A percentile compares a stretch with the other conserved stretches of the same genome.
Evolutionary conservation across 2,329 filamentous ascomycete species (phyloP).

Genomic region (Fusarium subtropicale): DNA sequence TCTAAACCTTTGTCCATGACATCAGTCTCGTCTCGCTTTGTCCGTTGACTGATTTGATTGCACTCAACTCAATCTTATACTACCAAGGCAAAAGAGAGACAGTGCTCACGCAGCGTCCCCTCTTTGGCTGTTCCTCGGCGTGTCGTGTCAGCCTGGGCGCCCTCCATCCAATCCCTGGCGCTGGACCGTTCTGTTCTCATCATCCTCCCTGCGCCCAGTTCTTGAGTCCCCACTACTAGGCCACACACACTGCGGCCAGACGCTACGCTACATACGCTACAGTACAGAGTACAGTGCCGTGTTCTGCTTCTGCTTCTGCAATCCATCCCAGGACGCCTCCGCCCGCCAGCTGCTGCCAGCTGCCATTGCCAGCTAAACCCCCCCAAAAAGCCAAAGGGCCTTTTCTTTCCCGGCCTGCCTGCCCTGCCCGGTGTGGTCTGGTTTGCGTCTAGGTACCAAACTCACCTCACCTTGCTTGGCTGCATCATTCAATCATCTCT

Average conservation of each 20-base stretch:
- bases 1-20: conserved; percentile 10
- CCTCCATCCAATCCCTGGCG: conserved; percentile 49
- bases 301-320: not conserved
- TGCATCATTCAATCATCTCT: conserved; percentile 44
- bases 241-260: conserved; percentile 42
- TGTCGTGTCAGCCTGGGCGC: conserved; percentile 51
- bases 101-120: conserved; percentile 22
- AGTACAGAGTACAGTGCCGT: conserved; percentile 17
- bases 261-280: conserved; percentile 15
- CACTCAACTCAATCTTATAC: conserved; percentile 16
- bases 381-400: not conserved
- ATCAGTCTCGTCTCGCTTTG: conserved; percentile 33
- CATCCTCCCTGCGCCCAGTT: conserved; percentile 44
- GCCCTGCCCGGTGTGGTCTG: conserved; percentile 4
- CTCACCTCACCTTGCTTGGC: conserved; percentile 36
- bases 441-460: conserved; percentile 6
- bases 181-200: conserved; percentile 26
- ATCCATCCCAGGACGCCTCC: conserved; percentile 10
- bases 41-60: conserved; percentile 23
- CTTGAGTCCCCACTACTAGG: conserved; percentile 34
- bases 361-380: conserved; percentile 11
- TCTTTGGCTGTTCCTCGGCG: conserved; percentile 25
- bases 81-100: conserved; percentile 28
- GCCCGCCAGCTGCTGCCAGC: conserved; percentile 38
- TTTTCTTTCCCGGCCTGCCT: conserved; percentile 12